Percentiles rank a stretch among this genome's conserved stretches.
These are phyloP conservation scores for Salix brachista DNA, from an alignment of 345 rosid genomes.

Conservation along the genomic window DNA sequence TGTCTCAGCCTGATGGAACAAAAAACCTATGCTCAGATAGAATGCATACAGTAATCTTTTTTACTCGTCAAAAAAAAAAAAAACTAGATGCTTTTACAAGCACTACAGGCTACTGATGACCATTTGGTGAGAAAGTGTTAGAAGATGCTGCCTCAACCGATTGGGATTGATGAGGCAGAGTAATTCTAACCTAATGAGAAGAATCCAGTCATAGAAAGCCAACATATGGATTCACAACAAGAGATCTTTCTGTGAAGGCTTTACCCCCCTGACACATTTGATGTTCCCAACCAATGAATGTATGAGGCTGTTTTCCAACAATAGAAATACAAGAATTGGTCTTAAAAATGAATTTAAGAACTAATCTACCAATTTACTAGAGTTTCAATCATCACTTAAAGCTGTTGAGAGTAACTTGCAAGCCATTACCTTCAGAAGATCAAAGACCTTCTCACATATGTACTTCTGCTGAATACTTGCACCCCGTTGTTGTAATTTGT, in stretches of 20 bases:
- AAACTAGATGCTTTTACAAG: background rate
- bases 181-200: background rate
- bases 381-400: background rate
- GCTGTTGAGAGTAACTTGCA: background rate
- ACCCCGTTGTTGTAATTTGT: slow-evolving; percentile 90
- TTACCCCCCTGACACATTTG: background rate
- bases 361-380: background rate
- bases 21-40: background rate
- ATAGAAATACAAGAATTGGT: background rate
- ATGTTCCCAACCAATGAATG: too few species aligned
- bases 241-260: background rate
- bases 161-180: background rate
- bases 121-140: background rate
- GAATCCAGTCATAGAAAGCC: background rate
- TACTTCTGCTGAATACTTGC: slow-evolving; percentile 93
- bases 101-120: background rate
- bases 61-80: background rate
- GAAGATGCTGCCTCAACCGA: background rate
- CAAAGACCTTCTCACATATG: slow-evolving; percentile 88
- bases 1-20: background rate
- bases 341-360: background rate
- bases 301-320: background rate
- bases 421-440: slow-evolving; percentile 74
- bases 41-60: background rate
- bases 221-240: background rate